Conservation (phyloP, 495 filamentous ascomycete species). For the Lepidopterella palustris region DNA sequence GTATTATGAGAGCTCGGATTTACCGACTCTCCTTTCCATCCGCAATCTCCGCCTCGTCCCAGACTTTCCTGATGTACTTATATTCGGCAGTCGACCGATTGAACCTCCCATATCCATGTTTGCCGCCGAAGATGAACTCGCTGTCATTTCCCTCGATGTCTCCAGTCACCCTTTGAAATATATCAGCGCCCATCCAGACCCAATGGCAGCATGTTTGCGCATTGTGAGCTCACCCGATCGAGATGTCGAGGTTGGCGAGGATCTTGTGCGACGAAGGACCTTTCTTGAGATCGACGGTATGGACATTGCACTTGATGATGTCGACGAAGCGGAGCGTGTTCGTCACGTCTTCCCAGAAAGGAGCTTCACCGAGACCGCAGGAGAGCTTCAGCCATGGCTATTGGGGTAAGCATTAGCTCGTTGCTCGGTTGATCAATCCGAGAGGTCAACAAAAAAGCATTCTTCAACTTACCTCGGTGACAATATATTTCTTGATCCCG, state of each 20-base stretch:
- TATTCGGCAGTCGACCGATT: conserved; percentile 59
- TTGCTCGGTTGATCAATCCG: too few relatives aligned
- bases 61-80: conserved; percentile 55
- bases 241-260: conserved; percentile 54
- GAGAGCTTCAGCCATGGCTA: conserved; percentile 70
- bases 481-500: conserved; percentile 33
- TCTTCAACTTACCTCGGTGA: conserved; percentile 30
- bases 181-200: background rate
- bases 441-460: conserved; percentile 1
- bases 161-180: conserved; percentile 58
- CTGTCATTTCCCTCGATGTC: conserved; percentile 66
- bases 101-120: conserved; percentile 70
- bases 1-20: conserved; percentile 6
- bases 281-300: conserved; percentile 61
- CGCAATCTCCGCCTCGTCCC: conserved; percentile 44
- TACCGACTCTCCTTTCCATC: conserved; percentile 37
- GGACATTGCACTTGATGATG: conserved; percentile 72
- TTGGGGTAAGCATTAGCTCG: background rate
- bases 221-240: conserved; percentile 46
- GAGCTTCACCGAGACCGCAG: conserved; percentile 75
- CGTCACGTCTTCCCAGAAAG: conserved; percentile 63
- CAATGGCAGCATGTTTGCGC: background rate
- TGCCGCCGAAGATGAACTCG: conserved; percentile 70
- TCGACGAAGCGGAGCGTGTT: conserved; percentile 83
- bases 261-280: conserved; percentile 59